phyloP scores from a whole-genome alignment of 768 basidiomycete genomes.

The Leccinum sublutescens region DNA sequence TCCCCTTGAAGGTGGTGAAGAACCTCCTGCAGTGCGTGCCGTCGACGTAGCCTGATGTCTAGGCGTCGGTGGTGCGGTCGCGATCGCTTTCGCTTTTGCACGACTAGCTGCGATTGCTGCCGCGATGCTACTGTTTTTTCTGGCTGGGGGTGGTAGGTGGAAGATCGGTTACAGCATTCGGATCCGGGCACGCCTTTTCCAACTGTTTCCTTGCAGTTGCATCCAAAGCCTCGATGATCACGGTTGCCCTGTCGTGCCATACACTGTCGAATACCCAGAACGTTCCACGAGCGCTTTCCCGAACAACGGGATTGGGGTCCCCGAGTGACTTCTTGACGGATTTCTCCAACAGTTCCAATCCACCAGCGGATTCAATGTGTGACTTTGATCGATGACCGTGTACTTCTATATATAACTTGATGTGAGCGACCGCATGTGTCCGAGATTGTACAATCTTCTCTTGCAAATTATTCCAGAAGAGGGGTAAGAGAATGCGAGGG shows the following conservation, averaged over 20 bases:
- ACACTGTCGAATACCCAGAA: slow-evolving; percentile 81
- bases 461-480: slow-evolving; percentile 64
- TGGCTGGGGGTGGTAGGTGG: slow-evolving; percentile 52
- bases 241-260: slow-evolving; percentile 69
- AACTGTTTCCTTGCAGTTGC: slow-evolving; percentile 70
- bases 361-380: slow-evolving; percentile 66
- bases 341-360: slow-evolving; percentile 71
- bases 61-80: slow-evolving; percentile 74
- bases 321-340: slow-evolving; percentile 66
- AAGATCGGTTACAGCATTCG: slow-evolving; percentile 38
- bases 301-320: slow-evolving; percentile 79
- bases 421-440: slow-evolving; percentile 61
- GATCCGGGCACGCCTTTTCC: slow-evolving; percentile 79
- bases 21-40: slow-evolving; percentile 50
- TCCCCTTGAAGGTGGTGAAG: slow-evolving; percentile 41
- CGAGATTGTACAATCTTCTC: slow-evolving; percentile 84
- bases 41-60: slow-evolving; percentile 80
- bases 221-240: slow-evolving; percentile 69
- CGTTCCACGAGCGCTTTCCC: slow-evolving; percentile 63
- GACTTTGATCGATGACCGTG: slow-evolving; percentile 66
- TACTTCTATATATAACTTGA: slow-evolving; percentile 70
- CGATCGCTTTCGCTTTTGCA: slow-evolving; percentile 82
- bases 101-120: slow-evolving; percentile 89
- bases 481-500: slow-evolving; percentile 64
- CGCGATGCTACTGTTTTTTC: slow-evolving; percentile 79